These are phyloP conservation scores for Mucor saturninus DNA, from an alignment of 371 early-diverging fungal species.

Conservation along the genomic window DNA sequence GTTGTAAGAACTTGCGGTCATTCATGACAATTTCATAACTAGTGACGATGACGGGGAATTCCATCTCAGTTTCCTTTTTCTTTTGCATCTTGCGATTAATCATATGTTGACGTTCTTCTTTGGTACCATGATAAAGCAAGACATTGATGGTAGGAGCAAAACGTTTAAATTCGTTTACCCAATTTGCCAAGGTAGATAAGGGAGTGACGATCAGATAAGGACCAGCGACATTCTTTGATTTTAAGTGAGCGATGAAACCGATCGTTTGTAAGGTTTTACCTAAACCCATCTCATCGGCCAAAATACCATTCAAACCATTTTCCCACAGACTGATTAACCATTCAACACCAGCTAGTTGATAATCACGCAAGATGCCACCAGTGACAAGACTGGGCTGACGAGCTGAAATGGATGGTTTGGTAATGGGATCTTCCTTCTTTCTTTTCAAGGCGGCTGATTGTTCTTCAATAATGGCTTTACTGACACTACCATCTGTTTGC, in stretches of 20 bases:
- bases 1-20: conserved; percentile 74
- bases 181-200: conserved; percentile 95
- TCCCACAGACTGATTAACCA: conserved; percentile 98
- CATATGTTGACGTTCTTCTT: conserved; percentile 78
- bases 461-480: conserved; percentile 43
- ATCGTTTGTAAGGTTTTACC: conserved; percentile 98
- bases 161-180: conserved; percentile 94
- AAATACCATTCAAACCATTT: conserved; percentile 96
- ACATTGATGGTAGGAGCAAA: conserved; percentile 89
- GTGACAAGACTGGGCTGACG: conserved; percentile 83
- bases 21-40: conserved; percentile 93
- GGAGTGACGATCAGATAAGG: conserved; percentile 98
- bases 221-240: conserved; percentile 85
- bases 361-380: conserved; percentile 87
- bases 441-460: conserved; percentile 15
- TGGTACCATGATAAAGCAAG: conserved; percentile 91
- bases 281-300: conserved; percentile 99
- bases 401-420: conserved; percentile 53
- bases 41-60: conserved; percentile 86
- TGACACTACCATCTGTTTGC: conserved; percentile 35
- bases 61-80: conserved; percentile 49
- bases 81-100: conserved; percentile 71
- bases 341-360: conserved; percentile 97
- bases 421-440: conserved; percentile 8
- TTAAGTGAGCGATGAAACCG: conserved; percentile 85